Conservation (phyloP, 805 yeast species). For the Saturnispora sekii region DNA sequence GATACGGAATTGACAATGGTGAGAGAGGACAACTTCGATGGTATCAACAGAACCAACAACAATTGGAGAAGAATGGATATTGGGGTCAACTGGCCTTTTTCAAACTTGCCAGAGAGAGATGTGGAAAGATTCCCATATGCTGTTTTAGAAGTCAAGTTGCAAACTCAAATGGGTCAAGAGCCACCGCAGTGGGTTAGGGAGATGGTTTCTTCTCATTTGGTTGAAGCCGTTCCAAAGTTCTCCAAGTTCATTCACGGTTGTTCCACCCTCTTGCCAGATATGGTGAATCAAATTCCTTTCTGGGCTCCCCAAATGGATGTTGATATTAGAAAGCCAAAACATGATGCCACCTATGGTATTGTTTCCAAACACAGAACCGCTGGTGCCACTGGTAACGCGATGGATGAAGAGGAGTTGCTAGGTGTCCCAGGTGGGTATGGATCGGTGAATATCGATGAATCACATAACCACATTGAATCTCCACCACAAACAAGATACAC, state of each 20-base stretch:
- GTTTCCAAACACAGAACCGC: constrained; percentile 31
- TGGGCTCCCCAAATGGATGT: constrained; percentile 97
- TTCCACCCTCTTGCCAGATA: constrained; percentile 81
- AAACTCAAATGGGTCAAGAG: constrained; percentile 97
- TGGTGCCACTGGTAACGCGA: constrained; percentile 38
- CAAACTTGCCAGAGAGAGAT: constrained; percentile 74
- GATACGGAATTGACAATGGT: constrained; percentile 97
- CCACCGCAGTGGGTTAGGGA: constrained; percentile 98
- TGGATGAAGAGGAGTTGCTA: constrained; percentile 63
- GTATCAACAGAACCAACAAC: constrained; percentile 75
- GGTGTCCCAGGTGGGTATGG: constrained; percentile 16
- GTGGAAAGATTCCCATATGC: constrained; percentile 95
- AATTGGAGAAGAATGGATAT: constrained; percentile 99
- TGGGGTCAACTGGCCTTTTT: constrained; percentile 94
- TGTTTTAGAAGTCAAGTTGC: constrained; percentile 91
- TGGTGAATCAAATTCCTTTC: constrained; percentile 79
- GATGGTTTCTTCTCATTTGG: constrained; percentile 82
- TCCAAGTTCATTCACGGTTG: constrained; percentile 96
- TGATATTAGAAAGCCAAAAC: constrained; percentile 84
- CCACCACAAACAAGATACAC: constrained; percentile 8
- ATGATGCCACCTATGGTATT: constrained; percentile 51
- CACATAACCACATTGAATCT: constrained; percentile 23
- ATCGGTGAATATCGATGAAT: constrained; percentile 24
- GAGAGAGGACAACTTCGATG: constrained; percentile 95
- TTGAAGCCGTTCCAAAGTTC: constrained; percentile 96